Evolutionary conservation across 2,329 filamentous ascomycete genomes (phyloP).

Genomic region (Xylaria sp.): DNA sequence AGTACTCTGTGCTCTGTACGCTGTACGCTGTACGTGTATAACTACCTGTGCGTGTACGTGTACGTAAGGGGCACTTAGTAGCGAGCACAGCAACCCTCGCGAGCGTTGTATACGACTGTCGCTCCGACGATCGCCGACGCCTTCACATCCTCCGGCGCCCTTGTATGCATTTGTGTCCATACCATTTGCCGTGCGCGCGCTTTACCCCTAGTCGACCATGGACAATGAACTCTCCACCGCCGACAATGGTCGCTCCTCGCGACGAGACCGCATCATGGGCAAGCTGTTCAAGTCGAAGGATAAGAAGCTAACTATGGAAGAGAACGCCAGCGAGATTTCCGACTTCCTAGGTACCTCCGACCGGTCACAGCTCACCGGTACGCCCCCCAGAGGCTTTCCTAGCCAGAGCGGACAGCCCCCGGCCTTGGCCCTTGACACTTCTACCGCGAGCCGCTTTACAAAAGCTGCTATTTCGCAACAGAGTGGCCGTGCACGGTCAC

Average conservation of each 20-base stretch:
- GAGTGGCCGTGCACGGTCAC: conserved; percentile 40
- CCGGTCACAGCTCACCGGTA: conserved; percentile 48
- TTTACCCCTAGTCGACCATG: conserved; percentile 21
- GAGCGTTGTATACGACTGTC: not conserved
- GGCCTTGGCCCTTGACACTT: conserved; percentile 50
- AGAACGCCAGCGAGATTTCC: conserved; percentile 48
- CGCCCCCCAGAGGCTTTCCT: conserved; percentile 38
- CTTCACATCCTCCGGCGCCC: not conserved
- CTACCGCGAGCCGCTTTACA: conserved; percentile 50
- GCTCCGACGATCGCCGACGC: not conserved
- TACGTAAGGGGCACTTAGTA: conserved; percentile 3
- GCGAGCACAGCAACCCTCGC: conserved; percentile 11
- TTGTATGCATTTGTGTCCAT: conserved; percentile 8
- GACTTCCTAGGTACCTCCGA: conserved; percentile 56
- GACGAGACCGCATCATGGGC: conserved; percentile 52
- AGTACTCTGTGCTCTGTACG: not conserved
- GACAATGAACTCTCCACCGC: conserved; percentile 27
- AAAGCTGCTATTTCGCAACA: conserved; percentile 45
- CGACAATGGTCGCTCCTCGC: conserved; percentile 28
- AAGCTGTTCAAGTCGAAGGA: conserved; percentile 49
- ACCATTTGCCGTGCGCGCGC: conserved; percentile 9
- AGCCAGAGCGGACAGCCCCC: conserved; percentile 32
- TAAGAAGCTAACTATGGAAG: conserved; percentile 35
- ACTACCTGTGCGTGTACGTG: not conserved
- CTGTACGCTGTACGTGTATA: not conserved